These are phyloP conservation scores for Rhododendron ferrugineum DNA, from an alignment of 148 eudicot genomes.

Conservation along the genomic window DNA sequence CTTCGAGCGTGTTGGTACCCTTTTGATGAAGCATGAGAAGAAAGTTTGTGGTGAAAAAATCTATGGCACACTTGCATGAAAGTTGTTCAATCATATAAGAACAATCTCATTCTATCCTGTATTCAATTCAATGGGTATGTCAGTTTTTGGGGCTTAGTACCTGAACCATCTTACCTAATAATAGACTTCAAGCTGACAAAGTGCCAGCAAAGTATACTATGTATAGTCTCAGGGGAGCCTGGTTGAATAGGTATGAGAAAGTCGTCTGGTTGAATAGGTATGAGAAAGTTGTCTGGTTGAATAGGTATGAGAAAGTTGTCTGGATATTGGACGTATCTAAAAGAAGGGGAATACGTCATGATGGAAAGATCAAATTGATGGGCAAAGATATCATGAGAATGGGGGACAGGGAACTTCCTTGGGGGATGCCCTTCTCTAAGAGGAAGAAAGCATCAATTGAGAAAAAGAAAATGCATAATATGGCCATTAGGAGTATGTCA, in stretches of 20 bases:
- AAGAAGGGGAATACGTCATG: neutral
- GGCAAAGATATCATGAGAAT: neutral
- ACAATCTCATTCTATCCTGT: neutral
- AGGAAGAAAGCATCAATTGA: neutral
- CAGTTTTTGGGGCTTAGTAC: neutral
- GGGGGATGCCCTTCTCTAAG: neutral
- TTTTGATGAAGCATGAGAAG: neutral
- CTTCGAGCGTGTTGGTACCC: neutral
- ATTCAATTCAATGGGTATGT: neutral
- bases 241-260: neutral
- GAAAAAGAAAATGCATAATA: neutral
- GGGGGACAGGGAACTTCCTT: neutral
- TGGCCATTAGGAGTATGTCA: neutral
- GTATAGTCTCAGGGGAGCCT: neutral
- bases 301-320: neutral
- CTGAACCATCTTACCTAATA: neutral
- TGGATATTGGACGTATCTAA: neutral
- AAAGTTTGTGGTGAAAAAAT: neutral
- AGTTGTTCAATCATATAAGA: neutral
- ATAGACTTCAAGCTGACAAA: neutral
- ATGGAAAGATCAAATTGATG: neutral
- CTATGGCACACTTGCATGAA: neutral
- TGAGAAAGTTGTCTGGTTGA: neutral
- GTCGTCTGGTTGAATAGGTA: neutral
- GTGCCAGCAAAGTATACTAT: neutral